phyloP scores from a whole-genome alignment of 2,329 filamentous ascomycete species.

The Daldinia eschscholtzii region DNA sequence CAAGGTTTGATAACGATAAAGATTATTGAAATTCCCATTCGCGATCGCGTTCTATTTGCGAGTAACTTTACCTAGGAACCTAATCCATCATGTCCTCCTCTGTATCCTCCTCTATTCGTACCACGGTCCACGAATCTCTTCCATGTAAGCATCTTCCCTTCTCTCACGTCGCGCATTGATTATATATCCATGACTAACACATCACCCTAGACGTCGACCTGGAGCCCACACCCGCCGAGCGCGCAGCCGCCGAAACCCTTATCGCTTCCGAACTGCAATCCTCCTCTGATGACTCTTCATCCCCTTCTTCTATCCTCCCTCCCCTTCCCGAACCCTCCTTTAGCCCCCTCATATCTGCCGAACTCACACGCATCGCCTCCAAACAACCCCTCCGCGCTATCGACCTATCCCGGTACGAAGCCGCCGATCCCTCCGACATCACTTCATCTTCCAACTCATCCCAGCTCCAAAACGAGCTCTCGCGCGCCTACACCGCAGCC shows the following conservation, averaged over 20 bases:
- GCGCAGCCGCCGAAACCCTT: conserved; percentile 75
- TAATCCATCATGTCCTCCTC: conserved; percentile 66
- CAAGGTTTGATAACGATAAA: conserved; percentile 17
- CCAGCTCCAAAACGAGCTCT: conserved; percentile 69
- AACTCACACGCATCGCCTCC: conserved; percentile 76
- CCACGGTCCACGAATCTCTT: conserved; percentile 81
- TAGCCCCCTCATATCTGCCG: conserved; percentile 74
- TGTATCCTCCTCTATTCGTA: conserved; percentile 73
- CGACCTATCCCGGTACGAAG: conserved; percentile 86
- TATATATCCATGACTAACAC: conserved; percentile 34
- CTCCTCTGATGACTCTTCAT: conserved; percentile 52
- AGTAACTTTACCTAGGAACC: not conserved
- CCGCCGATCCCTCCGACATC: conserved; percentile 62
- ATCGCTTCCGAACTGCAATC: conserved; percentile 74
- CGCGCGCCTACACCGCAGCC: conserved; percentile 63
- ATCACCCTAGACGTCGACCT: conserved; percentile 79
- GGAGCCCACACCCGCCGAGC: conserved; percentile 72
- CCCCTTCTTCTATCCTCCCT: conserved; percentile 61
- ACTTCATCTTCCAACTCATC: conserved; percentile 56
- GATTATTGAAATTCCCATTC: conserved; percentile 31
- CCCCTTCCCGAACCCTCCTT: conserved; percentile 66
- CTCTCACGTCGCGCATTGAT: conserved; percentile 16
- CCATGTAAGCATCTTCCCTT: conserved; percentile 70
- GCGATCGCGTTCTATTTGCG: conserved; percentile 9
- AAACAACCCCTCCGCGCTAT: conserved; percentile 72